phyloP scores from a whole-genome alignment of 208 protist genomes.

The Herpetomonas samuelpessoai region DNA sequence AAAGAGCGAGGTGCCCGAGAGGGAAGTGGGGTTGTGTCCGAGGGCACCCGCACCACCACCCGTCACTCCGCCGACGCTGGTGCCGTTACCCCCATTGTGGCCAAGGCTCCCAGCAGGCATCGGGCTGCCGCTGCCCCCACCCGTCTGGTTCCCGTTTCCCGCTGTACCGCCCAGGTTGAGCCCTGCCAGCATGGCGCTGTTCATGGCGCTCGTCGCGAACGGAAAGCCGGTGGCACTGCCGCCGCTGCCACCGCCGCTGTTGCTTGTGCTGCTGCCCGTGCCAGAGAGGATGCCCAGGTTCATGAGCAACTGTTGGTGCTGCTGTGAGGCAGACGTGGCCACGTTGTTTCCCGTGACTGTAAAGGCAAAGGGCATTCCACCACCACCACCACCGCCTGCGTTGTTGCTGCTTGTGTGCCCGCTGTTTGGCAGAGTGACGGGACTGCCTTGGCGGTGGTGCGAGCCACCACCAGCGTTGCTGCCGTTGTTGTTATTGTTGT shows the following conservation, averaged over 20 bases:
- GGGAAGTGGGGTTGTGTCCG: not conserved
- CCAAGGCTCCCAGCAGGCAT: too few relatives aligned
- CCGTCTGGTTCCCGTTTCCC: too few relatives aligned
- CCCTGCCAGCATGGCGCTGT: not conserved
- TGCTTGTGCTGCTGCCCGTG: not conserved
- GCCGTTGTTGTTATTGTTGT: constrained; percentile 8
- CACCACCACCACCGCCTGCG: not conserved
- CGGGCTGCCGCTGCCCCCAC: too few relatives aligned
- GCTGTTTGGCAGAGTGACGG: not conserved
- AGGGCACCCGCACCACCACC: too few relatives aligned
- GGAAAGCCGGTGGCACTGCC: not conserved
- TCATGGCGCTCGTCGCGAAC: not conserved
- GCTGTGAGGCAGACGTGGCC: not conserved
- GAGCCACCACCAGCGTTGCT: not conserved
- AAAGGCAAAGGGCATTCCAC: constrained; percentile 1
- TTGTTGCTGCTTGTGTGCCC: constrained; percentile 12
- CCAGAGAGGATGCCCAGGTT: not conserved
- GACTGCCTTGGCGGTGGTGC: not conserved
- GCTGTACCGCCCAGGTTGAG: too few relatives aligned
- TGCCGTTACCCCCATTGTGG: too few relatives aligned
- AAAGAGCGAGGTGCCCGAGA: not conserved
- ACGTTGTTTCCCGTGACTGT: constrained; percentile 3
- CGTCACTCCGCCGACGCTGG: too few relatives aligned
- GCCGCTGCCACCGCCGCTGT: not conserved
- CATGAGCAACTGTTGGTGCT: constrained; percentile 6